Evolutionary conservation across 2,329 filamentous ascomycete genomes (phyloP), one percentile per base, ranked within the genome.

Genomic region (Tolypocladium ophioglossoides): DNA sequence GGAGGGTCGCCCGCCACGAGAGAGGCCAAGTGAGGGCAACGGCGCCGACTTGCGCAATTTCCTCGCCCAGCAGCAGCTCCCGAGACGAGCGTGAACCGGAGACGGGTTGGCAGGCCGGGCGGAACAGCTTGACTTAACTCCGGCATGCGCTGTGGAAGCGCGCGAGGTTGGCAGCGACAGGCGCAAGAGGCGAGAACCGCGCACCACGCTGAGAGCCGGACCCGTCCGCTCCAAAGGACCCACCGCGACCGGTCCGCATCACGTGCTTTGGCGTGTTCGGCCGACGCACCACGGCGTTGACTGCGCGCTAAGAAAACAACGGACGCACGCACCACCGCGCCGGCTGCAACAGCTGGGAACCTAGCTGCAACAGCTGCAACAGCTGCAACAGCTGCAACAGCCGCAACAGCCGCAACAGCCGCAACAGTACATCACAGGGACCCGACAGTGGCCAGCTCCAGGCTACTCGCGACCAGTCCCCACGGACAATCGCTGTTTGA

Each of bases 71-170:
- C 32, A 22, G 32, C 53, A 40, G 32, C 24, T 34, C 16, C 46
- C 48, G 51, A 50, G 47, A 24, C 30, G 34, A 46, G 18, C 44
- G 16, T 40, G 38, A 50, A 50, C 37, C 53, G 47, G 46, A 20
- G 30, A 27, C 53, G 48, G 39, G 51, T 53, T 55, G 55, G 50
- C 55, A 47, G 55, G 47, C 41, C 53, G 52, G 53, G 44, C 53
- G 47, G 46, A 53, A 47, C 53, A 38, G 53, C 47, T 41, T 49
- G 51, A 55, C 53, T 53, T 50, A 40, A 53, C 50, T 37, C 53
- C 52, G 47, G 47, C 24, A n/a, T 6, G 10, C 24, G 44, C 20
- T 10, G 40, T 4, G 20, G 39, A 41, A 22, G 20, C n/a, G 39
- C 22, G 39, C 39, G 38, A 39, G 38, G 38, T 39, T 39, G 38